phyloP scores from a whole-genome alignment of 2,329 filamentous ascomycete species.

The Sclerotinia spermophila region DNA sequence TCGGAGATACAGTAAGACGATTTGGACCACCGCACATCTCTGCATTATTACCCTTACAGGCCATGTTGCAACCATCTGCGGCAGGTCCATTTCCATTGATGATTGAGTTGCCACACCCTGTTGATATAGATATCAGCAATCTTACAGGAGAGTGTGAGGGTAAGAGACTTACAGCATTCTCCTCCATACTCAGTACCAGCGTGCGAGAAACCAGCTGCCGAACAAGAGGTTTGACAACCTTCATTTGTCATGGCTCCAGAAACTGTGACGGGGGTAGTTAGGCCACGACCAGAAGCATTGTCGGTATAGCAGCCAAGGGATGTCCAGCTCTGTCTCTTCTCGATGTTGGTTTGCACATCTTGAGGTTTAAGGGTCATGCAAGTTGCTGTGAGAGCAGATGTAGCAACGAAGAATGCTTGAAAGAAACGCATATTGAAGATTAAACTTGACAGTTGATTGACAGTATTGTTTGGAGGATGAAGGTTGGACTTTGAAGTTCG shows the following conservation, averaged over 20 bases:
- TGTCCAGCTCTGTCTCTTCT: constrained; percentile 14
- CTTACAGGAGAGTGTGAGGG: neutral
- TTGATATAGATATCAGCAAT: neutral
- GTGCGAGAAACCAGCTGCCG: constrained; percentile 18
- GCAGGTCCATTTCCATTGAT: constrained; percentile 24
- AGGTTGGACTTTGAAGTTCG: neutral
- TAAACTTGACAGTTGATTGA: neutral
- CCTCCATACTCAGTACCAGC: constrained; percentile 26
- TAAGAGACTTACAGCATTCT: constrained; percentile 24
- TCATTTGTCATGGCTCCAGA: constrained; percentile 24
- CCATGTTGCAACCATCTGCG: constrained; percentile 32
- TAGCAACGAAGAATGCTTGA: neutral
- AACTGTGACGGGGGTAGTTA: neutral
- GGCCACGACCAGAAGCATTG: constrained; percentile 18
- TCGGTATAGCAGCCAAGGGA: constrained; percentile 19
- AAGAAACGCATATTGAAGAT: neutral
- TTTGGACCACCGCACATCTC: constrained; percentile 31
- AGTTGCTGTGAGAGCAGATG: neutral
- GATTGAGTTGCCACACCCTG: constrained; percentile 26
- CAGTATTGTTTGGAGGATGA: neutral
- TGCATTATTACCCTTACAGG: constrained; percentile 29
- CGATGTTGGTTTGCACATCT: neutral
- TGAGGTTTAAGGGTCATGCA: constrained; percentile 1
- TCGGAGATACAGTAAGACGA: constrained; percentile 18
- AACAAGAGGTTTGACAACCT: constrained; percentile 21